Evolutionary conservation across 176 grass and related monocot species (phyloP), one percentile per base, ranked within the genome.

Genomic region (Stipa capillata): DNA sequence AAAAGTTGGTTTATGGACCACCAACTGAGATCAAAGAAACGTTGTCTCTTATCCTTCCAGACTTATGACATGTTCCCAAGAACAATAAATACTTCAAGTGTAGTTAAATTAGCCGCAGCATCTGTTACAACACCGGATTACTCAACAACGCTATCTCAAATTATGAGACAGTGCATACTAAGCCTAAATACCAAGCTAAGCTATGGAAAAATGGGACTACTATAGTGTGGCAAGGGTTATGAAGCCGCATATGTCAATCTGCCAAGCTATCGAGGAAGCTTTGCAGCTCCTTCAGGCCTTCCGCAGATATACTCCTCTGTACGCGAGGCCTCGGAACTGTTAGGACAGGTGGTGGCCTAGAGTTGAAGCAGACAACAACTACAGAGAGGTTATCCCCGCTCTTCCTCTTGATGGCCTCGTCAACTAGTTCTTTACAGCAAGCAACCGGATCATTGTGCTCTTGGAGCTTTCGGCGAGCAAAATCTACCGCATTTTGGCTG

Each of bases 401-500:
- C 73, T 94, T 98, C 81, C 96, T 80, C 87, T 93, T 94, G 42
- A 93, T 89, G 21, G 96, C 96, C 83, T 98, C 96, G 2, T 89
- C 86, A 45, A 98, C 86, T 13, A 95, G 73, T 48, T 93, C 92
- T 85, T 86, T 98, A 87, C 92, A 91, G 73, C 92, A 98, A 31
- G 76, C 29, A 17, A 76, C 74, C 18, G 92, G 96, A 64, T 98
- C 90, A 45, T 95, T 95, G 70, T 98, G 85, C 63, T 87, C 96
- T 60, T 94, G 92, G 43, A 98, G 92, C 70, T 89, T 98, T 33
- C 90, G 81, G 13, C 96, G 89, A 7, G 92, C 92, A 87, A 95
- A 98, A 66, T 95, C 96, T 29, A 98, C 83, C 0, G 81, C 96
- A 83, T 98, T 98, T 73, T 98, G 96, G 69, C 90, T 98, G 57